Evolutionary conservation across 768 basidiomycete genomes (phyloP).

Genomic region (Clitopilus passeckerianus): DNA sequence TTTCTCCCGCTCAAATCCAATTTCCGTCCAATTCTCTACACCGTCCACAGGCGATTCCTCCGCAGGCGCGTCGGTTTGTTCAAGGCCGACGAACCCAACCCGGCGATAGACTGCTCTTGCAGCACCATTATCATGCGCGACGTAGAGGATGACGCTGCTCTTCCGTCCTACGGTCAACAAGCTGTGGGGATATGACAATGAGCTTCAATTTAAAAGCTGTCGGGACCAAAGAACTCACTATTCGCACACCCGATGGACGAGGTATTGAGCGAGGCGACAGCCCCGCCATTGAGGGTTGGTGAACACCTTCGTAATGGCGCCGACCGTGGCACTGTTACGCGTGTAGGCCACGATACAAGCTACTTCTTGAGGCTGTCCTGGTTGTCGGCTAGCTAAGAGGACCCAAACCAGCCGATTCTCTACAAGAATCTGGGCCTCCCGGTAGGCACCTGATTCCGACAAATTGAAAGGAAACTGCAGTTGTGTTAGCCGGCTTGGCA

Average conservation of each 20-base stretch:
- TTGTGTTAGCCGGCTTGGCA: neutral
- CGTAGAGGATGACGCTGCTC: slow-evolving; percentile 57
- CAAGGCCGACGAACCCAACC: slow-evolving; percentile 63
- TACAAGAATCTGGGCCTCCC: slow-evolving; percentile 51
- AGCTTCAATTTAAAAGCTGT: neutral
- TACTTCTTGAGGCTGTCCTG: slow-evolving; percentile 24
- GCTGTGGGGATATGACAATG: slow-evolving; percentile 17
- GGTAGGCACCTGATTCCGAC: slow-evolving; percentile 28
- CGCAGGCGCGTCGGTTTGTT: neutral
- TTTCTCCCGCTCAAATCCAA: slow-evolving; percentile 48
- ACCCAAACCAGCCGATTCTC: slow-evolving; percentile 52
- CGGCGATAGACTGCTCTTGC: slow-evolving; percentile 55
- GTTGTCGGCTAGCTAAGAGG: slow-evolving; percentile 30
- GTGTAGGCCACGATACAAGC: slow-evolving; percentile 70
- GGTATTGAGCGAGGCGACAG: slow-evolving; percentile 53
- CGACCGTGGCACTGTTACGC: slow-evolving; percentile 49
- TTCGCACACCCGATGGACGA: slow-evolving; percentile 53
- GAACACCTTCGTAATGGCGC: slow-evolving; percentile 70
- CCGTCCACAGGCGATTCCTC: slow-evolving; percentile 29
- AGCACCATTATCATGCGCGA: slow-evolving; percentile 49
- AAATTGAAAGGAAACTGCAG: slow-evolving; percentile 50
- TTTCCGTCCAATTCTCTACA: slow-evolving; percentile 50
- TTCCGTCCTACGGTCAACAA: slow-evolving; percentile 27
- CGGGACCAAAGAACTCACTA: slow-evolving; percentile 30
- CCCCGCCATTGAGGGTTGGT: slow-evolving; percentile 51